These are phyloP conservation scores for Coemansia furcata DNA, from an alignment of 192 early-diverging fungal species.

Conservation along the genomic window DNA sequence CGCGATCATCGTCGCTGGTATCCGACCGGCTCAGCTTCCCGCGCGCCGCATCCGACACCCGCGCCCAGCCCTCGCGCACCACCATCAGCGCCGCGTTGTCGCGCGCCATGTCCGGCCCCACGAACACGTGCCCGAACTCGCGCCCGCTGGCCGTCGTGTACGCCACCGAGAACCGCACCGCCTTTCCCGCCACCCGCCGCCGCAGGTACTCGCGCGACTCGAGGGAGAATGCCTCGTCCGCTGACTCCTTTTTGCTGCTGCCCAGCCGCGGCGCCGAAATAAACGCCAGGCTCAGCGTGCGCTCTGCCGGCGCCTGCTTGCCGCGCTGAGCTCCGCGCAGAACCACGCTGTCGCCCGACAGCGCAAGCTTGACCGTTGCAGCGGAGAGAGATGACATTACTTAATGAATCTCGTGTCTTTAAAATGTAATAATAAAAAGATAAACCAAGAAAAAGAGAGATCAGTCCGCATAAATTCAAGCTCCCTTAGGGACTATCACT, in stretches of 20 bases:
- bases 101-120: slow-evolving; percentile 52
- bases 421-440: background rate
- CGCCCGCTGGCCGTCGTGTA: slow-evolving; percentile 52
- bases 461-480: too few species aligned
- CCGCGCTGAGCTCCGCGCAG: slow-evolving; percentile 75
- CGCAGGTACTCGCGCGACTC: slow-evolving; percentile 90
- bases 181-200: slow-evolving; percentile 81
- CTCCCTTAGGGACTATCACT: too few species aligned
- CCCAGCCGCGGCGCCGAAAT: slow-evolving; percentile 84
- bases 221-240: slow-evolving; percentile 88
- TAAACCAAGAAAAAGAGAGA: too few species aligned
- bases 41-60: slow-evolving; percentile 65
- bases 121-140: slow-evolving; percentile 63
- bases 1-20: slow-evolving; percentile 35
- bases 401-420: background rate
- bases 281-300: slow-evolving; percentile 76
- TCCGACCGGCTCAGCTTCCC: slow-evolving; percentile 33
- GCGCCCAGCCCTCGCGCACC: slow-evolving; percentile 82
- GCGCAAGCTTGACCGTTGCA: slow-evolving; percentile 83
- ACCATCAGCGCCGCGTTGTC: slow-evolving; percentile 71
- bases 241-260: slow-evolving; percentile 64
- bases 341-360: slow-evolving; percentile 91
- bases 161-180: slow-evolving; percentile 74
- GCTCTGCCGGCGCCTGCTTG: slow-evolving; percentile 82
- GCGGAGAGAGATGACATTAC: slow-evolving; percentile 36